These are phyloP conservation scores for Plasmodium blacklocki DNA, from an alignment of 169 alveolate genomes.

Conservation along the genomic window DNA sequence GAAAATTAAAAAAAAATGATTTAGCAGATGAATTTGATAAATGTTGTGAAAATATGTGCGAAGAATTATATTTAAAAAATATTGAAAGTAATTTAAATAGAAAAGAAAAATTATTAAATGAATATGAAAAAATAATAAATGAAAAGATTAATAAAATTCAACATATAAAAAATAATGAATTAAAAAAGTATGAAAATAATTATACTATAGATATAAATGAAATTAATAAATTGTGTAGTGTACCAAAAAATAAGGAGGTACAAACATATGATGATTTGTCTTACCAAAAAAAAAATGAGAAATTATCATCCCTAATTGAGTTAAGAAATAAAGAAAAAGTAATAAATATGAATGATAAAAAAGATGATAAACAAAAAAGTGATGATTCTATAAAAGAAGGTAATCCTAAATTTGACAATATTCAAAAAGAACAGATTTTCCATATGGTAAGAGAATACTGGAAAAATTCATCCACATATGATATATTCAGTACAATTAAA, in stretches of 20 bases:
- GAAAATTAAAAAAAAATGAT: slow-evolving; percentile 39
- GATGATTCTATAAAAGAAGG: not conserved
- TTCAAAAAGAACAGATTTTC: slow-evolving; percentile 29
- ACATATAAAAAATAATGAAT: slow-evolving; percentile 14
- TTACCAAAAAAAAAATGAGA: slow-evolving; percentile 15
- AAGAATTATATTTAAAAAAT: slow-evolving; percentile 64
- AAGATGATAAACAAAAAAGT: not conserved
- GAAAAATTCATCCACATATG: slow-evolving; percentile 83
- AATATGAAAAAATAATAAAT: slow-evolving; percentile 56
- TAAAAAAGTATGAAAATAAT: slow-evolving; percentile 46
- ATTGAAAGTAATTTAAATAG: slow-evolving; percentile 41
- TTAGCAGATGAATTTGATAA: slow-evolving; percentile 71
- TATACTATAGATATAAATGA: slow-evolving; percentile 29
- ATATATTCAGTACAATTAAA: slow-evolving; percentile 78
- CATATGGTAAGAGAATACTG: slow-evolving; percentile 77
- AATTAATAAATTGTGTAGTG: slow-evolving; percentile 21
- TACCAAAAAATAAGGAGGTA: slow-evolving; percentile 19
- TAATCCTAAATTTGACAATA: not conserved
- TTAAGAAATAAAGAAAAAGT: slow-evolving; percentile 14
- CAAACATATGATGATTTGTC: slow-evolving; percentile 74
- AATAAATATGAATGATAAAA: too few species aligned
- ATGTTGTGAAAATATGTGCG: slow-evolving; percentile 77
- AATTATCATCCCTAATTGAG: slow-evolving; percentile 22
- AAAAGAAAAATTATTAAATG: slow-evolving; percentile 43
- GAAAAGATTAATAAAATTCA: slow-evolving; percentile 45